Base-by-base conservation (phyloP, 169 alveolate genomes). In the Plasmodium gallinaceum region DNA sequence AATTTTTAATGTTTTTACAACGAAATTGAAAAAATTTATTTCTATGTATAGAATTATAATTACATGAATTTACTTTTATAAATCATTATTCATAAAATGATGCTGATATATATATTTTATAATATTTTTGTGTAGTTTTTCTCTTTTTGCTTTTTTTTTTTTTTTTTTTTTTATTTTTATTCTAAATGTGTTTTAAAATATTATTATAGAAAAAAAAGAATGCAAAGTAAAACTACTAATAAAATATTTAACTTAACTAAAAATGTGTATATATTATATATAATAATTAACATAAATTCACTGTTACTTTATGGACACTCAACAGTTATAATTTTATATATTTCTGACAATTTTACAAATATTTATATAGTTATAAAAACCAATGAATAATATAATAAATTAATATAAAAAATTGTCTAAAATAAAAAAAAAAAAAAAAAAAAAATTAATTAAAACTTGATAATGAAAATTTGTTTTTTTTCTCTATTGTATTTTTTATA, bases 191-290 rank as follows among this genome's bases (percentile, higher is more conserved):
- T 10, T 16, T 54, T 16, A 74, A 58, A 39, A 39, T 37, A 71
- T 20, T 58, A 8, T 12, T 58, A 32, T 42, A 64, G 62, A 78
- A 76, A 78, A 18, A 32, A 66, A 78, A 78, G 62, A 78, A 78
- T 78, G 89, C 89, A 64, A 78, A 78, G 57, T 39, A 78, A 60
- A 74, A 48, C 37, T 20, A 71, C 39, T 58, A 74, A 78, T 48
- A 78, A 78, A 46, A 78, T 78, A 78, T 78, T 64, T 70, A 78
- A 57, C 66, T 78, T 78, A 78, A 26, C 76, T 64, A 64, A 42
- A 78, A 64, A 78, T 78, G 89, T 37, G 65, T 78, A 78, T 78
- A 57, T 78, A 65, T 48, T 78, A 58, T 78, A 51, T 65, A 43
- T 58, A 78, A 48, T 62, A 51, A 64, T 78, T 5, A 37, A 64